Evolutionary conservation across 1,139 yeast genomes (phyloP).

Genomic region (Meyerozyma elateridarum): DNA sequence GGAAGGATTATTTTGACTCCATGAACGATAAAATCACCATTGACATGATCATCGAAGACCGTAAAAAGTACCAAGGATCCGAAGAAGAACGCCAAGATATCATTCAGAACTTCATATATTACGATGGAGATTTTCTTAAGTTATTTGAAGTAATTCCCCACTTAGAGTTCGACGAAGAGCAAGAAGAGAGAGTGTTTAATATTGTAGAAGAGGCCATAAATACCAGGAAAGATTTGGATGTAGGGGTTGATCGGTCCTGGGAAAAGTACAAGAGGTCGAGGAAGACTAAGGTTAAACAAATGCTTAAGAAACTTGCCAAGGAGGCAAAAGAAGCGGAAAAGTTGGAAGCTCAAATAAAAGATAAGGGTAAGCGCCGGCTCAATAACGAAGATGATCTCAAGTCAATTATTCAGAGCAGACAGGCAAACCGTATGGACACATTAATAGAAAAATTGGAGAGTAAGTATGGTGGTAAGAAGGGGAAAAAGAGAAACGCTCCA

Average conservation of each 20-base stretch:
- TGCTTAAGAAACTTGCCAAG: slow-evolving; percentile 42
- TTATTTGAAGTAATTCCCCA: slow-evolving; percentile 77
- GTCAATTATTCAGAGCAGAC: slow-evolving; percentile 44
- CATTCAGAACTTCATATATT: slow-evolving; percentile 49
- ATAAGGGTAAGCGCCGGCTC: slow-evolving; percentile 23
- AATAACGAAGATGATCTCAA: slow-evolving; percentile 42
- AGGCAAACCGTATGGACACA: slow-evolving; percentile 2
- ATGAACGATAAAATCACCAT: slow-evolving; percentile 60
- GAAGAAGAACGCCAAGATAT: slow-evolving; percentile 68
- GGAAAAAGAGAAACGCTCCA: slow-evolving; percentile 26
- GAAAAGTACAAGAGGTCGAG: slow-evolving; percentile 48
- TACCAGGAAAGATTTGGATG: slow-evolving; percentile 24
- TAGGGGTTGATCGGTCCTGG: slow-evolving; percentile 38
- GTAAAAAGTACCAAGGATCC: slow-evolving; percentile 56
- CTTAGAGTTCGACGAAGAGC: slow-evolving; percentile 57
- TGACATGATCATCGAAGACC: slow-evolving; percentile 73
- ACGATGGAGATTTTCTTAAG: slow-evolving; percentile 65
- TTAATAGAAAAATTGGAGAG: slow-evolving; percentile 37
- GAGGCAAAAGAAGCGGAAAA: slow-evolving; percentile 71
- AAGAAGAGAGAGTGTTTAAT: slow-evolving; percentile 54
- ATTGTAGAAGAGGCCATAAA: slow-evolving; percentile 44
- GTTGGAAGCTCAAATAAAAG: slow-evolving; percentile 47
- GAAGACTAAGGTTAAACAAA: slow-evolving; percentile 40
- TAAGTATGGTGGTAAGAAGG: slow-evolving; percentile 45
- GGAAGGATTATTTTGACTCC: slow-evolving; percentile 63